phyloP scores from a whole-genome alignment of 176 grass and related monocot genomes.

The Pontederia crassipes region DNA sequence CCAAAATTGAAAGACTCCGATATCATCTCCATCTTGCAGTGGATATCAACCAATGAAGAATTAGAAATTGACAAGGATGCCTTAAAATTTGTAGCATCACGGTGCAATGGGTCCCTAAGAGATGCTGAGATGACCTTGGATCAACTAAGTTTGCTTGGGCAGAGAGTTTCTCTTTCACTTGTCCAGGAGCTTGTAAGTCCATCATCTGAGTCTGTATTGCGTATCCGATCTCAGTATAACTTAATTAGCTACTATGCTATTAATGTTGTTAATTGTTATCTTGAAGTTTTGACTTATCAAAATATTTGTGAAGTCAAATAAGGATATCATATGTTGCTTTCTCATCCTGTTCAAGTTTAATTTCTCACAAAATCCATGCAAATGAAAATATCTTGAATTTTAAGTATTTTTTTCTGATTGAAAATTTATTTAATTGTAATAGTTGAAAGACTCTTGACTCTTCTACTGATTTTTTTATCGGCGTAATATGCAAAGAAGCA shows the following conservation, averaged over 20 bases:
- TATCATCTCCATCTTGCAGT: constrained; percentile 68
- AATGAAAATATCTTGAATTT: no score
- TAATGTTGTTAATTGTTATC: neutral
- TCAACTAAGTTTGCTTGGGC: constrained; percentile 87
- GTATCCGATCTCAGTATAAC: neutral
- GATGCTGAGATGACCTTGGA: constrained; percentile 97
- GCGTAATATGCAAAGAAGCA: no score
- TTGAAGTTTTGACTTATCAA: neutral
- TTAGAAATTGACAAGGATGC: constrained; percentile 86
- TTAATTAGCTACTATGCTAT: neutral
- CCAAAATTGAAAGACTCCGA: constrained; percentile 78
- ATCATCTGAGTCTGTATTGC: neutral
- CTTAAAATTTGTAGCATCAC: constrained; percentile 76
- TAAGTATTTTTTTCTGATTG: no score
- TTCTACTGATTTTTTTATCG: no score
- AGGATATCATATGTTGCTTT: neutral
- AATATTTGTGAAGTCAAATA: neutral
- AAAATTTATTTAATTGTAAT: no score
- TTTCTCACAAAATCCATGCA: no score
- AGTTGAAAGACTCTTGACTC: no score
- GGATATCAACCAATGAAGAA: constrained; percentile 81
- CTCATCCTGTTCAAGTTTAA: no score
- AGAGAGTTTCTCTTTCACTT: constrained; percentile 82
- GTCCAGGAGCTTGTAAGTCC: constrained; percentile 95
- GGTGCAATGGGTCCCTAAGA: constrained; percentile 83